Percentiles rank a stretch among this genome's conserved stretches.
Evolutionary conservation across 2,329 filamentous ascomycete species (phyloP).

Genomic region (Lasiodiplodia citricola): DNA sequence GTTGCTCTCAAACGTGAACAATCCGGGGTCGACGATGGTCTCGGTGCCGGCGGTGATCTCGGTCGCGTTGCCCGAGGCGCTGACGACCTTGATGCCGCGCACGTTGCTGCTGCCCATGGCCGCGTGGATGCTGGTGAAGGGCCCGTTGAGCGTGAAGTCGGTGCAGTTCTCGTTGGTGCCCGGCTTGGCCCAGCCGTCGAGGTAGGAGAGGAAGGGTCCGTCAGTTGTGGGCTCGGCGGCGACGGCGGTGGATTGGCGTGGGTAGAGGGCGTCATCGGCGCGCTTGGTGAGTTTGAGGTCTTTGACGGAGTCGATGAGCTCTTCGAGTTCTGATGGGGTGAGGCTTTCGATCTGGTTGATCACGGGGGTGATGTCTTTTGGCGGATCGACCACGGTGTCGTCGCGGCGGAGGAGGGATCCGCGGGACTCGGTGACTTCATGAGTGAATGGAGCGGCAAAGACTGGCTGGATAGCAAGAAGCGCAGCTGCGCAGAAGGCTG

Average conservation of each 20-base stretch:
- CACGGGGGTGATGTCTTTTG: neutral
- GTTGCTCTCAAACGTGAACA: neutral
- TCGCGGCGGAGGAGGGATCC: neutral
- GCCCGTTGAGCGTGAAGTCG: constrained; percentile 7
- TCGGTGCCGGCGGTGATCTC: neutral
- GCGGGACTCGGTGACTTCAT: neutral
- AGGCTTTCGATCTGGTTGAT: neutral
- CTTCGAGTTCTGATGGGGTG: neutral
- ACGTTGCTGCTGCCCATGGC: constrained; percentile 9
- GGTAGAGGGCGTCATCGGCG: neutral
- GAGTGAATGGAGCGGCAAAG: neutral
- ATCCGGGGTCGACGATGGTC: neutral
- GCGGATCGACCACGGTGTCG: neutral
- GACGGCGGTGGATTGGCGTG: neutral
- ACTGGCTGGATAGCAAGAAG: neutral
- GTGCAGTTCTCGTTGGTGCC: neutral
- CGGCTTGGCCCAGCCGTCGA: constrained; percentile 6
- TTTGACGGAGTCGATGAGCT: neutral
- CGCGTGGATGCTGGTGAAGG: constrained; percentile 6
- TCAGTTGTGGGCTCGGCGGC: neutral
- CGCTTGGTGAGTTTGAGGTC: neutral
- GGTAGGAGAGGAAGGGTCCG: neutral
- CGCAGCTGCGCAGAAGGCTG: neutral
- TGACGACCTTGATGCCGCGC: neutral
- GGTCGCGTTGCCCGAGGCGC: neutral